These are phyloP conservation scores for Collybia sp. DNA, from an alignment of 768 basidiomycete genomes.

Conservation along the genomic window DNA sequence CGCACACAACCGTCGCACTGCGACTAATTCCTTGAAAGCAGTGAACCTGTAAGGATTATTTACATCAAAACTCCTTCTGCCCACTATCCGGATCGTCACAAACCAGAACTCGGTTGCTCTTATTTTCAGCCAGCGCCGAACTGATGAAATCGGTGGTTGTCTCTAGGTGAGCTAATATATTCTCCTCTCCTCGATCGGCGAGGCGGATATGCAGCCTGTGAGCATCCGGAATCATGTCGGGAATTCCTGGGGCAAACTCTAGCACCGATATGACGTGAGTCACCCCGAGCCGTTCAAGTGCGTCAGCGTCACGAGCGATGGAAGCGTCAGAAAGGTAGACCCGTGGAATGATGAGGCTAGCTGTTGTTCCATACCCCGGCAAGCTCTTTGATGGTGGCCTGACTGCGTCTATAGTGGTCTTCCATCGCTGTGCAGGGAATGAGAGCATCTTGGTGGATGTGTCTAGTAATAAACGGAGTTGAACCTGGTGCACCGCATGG, in stretches of 20 bases:
- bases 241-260: slow-evolving; percentile 44
- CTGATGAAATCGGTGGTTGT: slow-evolving; percentile 31
- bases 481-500: neutral
- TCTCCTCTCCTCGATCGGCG: slow-evolving; percentile 19
- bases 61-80: neutral
- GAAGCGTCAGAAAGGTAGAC: slow-evolving; percentile 62
- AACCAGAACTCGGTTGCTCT: slow-evolving; percentile 34
- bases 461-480: neutral
- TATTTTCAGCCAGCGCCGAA: slow-evolving; percentile 24
- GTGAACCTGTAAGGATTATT: slow-evolving; percentile 51
- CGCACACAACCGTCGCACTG: slow-evolving; percentile 71
- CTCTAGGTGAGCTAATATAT: slow-evolving; percentile 30
- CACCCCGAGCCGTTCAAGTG: slow-evolving; percentile 53
- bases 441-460: slow-evolving; percentile 21
- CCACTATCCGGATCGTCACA: slow-evolving; percentile 4
- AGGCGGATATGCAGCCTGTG: slow-evolving; percentile 45
- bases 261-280: slow-evolving; percentile 72
- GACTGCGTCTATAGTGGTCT: slow-evolving; percentile 12
- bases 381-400: neutral
- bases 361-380: slow-evolving; percentile 11
- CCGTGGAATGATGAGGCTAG: slow-evolving; percentile 37
- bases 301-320: slow-evolving; percentile 45
- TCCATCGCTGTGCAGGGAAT: slow-evolving; percentile 27
- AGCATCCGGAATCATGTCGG: slow-evolving; percentile 35
- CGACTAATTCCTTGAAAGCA: slow-evolving; percentile 74